These are phyloP conservation scores for Pichia sp. DNA, from an alignment of 1,139 yeast species.

Conservation along the genomic window DNA sequence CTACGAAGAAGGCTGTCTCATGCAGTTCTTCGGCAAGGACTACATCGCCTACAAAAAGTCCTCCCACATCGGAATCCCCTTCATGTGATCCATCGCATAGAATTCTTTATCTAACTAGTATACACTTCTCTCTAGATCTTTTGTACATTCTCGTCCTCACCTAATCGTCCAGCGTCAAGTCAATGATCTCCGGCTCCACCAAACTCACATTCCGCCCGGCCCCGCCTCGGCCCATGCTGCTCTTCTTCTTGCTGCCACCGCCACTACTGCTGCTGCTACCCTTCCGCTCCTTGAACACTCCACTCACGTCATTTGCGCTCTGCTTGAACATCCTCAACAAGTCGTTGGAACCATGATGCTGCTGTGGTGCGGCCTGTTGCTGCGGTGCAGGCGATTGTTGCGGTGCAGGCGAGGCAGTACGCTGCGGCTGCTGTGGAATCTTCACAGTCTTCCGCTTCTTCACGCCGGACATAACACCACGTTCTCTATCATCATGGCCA, in stretches of 20 bases:
- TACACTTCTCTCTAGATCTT: too few relatives aligned
- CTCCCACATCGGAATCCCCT: constrained; percentile 63
- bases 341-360: constrained; percentile 1
- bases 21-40: constrained; percentile 63
- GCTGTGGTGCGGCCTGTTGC: background rate
- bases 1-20: constrained; percentile 63
- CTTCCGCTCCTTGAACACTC: background rate
- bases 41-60: constrained; percentile 50
- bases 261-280: too few relatives aligned
- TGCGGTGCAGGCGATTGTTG: background rate
- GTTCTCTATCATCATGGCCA: background rate
- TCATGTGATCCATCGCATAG: constrained; percentile 23
- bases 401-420: background rate
- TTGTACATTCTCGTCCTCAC: too few relatives aligned
- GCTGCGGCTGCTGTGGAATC: background rate
- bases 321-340: constrained; percentile 11
- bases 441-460: background rate
- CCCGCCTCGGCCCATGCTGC: background rate
- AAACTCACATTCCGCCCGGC: background rate
- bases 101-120: too few relatives aligned
- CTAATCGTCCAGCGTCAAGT: constrained; percentile 13
- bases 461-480: background rate
- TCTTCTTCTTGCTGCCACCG: background rate
- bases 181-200: constrained; percentile 12
- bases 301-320: constrained; percentile 3